phyloP scores from a whole-genome alignment of 306 rosid species.

The Cicer cuneatum region DNA sequence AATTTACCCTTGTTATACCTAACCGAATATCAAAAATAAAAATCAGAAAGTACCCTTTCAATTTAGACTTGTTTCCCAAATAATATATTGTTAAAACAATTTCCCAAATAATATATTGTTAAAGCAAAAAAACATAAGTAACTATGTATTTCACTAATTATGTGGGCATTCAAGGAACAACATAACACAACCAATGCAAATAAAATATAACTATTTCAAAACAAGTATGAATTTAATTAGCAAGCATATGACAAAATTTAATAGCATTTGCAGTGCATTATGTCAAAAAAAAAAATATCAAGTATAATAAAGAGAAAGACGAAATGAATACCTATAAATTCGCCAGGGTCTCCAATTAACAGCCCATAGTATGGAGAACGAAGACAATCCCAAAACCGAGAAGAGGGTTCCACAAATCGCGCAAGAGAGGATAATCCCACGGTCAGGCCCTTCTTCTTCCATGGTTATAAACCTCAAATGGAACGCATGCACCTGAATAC shows the following conservation, averaged over 20 bases:
- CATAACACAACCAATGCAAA: slow-evolving; percentile 44
- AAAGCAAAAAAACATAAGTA: background rate
- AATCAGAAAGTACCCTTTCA: slow-evolving; percentile 4
- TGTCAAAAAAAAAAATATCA: no score
- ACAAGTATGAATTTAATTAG: slow-evolving; percentile 20
- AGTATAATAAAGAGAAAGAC: background rate
- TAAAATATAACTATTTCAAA: background rate
- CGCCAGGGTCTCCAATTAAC: slow-evolving; percentile 99
- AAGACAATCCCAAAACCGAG: slow-evolving; percentile 77
- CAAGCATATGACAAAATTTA: slow-evolving; percentile 20
- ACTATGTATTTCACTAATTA: slow-evolving; percentile 5
- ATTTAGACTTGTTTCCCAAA: slow-evolving; percentile 16
- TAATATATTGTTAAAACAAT: background rate
- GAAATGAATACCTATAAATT: slow-evolving; percentile 77
- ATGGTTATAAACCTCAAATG: slow-evolving; percentile 35
- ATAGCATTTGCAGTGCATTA: slow-evolving; percentile 22
- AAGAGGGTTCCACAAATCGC: slow-evolving; percentile 87
- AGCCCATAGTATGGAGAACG: slow-evolving; percentile 88
- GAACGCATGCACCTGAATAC: slow-evolving; percentile 69
- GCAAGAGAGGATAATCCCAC: slow-evolving; percentile 72
- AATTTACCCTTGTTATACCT: slow-evolving; percentile 2
- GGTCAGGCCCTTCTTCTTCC: slow-evolving; percentile 71
- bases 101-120: slow-evolving; percentile 3
- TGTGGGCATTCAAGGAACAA: background rate
- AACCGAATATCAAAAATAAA: background rate